These are phyloP conservation scores for Tubosaeta sp. DNA, from an alignment of 768 basidiomycete genomes.

Conservation along the genomic window DNA sequence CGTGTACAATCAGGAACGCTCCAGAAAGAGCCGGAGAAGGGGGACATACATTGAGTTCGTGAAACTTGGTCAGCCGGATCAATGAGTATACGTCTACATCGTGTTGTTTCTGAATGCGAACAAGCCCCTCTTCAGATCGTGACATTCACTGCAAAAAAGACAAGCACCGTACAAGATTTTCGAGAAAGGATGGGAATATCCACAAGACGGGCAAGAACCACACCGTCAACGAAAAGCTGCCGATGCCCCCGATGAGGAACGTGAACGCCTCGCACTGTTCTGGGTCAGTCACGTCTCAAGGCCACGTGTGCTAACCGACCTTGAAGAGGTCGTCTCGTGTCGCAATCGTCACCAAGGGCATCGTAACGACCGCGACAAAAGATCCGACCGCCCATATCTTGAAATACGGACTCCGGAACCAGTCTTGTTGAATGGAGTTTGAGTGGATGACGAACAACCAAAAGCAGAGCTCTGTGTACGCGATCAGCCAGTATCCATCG, in stretches of 20 bases:
- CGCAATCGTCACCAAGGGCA: constrained; percentile 68
- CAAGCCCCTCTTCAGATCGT: neutral
- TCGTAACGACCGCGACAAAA: constrained; percentile 50
- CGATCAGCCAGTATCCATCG: neutral
- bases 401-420: constrained; percentile 77
- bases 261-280: constrained; percentile 64
- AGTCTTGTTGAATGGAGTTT: constrained; percentile 57
- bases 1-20: neutral
- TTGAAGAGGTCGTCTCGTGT: constrained; percentile 55
- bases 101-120: constrained; percentile 44
- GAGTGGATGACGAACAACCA: constrained; percentile 81
- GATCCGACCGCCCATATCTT: constrained; percentile 71
- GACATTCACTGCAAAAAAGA: neutral
- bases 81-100: constrained; percentile 64
- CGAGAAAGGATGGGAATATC: constrained; percentile 29
- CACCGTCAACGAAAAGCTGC: constrained; percentile 64
- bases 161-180: constrained; percentile 35
- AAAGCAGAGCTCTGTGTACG: constrained; percentile 62
- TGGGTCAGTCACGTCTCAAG: constrained; percentile 8
- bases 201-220: constrained; percentile 74
- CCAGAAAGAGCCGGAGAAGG: neutral
- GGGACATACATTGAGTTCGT: constrained; percentile 70
- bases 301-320: constrained; percentile 35
- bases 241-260: constrained; percentile 65
- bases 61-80: constrained; percentile 72